Percentiles rank a stretch among this genome's conserved stretches.
Evolutionary conservation across 148 eudicot species (phyloP).

Genomic region (Persicaria tinctoria): DNA sequence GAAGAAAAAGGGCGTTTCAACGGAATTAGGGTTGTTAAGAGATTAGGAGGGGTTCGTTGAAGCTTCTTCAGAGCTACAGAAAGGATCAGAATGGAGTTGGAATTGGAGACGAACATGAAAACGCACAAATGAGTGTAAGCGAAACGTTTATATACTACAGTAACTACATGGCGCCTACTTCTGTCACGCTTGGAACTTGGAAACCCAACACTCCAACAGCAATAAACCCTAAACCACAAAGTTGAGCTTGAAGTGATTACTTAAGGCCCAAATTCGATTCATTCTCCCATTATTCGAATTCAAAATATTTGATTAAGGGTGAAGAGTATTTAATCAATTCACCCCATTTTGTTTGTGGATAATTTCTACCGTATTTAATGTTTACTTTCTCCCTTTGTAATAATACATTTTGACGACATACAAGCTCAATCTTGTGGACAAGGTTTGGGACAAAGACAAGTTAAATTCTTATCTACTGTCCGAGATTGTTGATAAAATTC

Average conservation of each 20-base stretch:
- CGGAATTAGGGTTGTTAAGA: not conserved
- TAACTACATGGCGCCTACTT: not conserved
- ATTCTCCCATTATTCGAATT: no score
- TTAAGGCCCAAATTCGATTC: no score
- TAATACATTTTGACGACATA: no score
- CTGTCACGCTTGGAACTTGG: not conserved
- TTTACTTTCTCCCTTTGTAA: no score
- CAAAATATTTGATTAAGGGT: no score
- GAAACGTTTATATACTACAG: not conserved
- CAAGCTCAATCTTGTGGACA: no score
- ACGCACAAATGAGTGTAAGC: not conserved
- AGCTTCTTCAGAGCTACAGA: conserved; percentile 4
- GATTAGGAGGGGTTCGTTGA: not conserved
- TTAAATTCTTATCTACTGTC: no score
- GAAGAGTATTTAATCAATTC: no score
- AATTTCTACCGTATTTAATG: no score
- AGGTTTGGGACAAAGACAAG: no score
- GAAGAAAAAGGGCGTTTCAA: not conserved
- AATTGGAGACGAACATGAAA: conserved; percentile 5
- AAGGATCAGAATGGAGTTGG: not conserved
- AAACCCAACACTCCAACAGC: not conserved
- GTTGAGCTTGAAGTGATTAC: not conserved
- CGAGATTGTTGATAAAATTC: no score
- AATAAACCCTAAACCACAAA: not conserved
- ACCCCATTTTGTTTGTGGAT: no score